These are phyloP conservation scores for Phoma sp. DNA, from an alignment of 2,329 filamentous ascomycete species.

Conservation along the genomic window DNA sequence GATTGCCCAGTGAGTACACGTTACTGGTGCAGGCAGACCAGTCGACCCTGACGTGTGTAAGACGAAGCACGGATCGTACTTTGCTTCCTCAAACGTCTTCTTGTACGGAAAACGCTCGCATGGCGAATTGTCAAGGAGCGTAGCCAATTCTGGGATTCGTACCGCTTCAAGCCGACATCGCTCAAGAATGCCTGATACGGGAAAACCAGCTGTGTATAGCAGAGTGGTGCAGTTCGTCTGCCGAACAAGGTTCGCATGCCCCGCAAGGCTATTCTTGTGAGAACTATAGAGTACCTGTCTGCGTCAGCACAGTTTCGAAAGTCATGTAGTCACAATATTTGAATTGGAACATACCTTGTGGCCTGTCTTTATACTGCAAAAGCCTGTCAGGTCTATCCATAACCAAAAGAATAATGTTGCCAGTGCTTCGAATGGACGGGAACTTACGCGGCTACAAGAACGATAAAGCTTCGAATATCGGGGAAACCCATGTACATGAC, in stretches of 20 bases:
- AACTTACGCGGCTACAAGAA: slow-evolving; percentile 48
- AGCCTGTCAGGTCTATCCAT: background rate
- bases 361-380: slow-evolving; percentile 51
- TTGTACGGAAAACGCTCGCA: slow-evolving; percentile 31
- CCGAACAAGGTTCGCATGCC: slow-evolving; percentile 35
- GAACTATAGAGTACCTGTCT: slow-evolving; percentile 36
- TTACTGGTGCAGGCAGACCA: slow-evolving; percentile 48
- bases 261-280: slow-evolving; percentile 35
- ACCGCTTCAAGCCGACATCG: slow-evolving; percentile 33
- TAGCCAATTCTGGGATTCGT: slow-evolving; percentile 36
- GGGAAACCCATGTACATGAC: slow-evolving; percentile 38
- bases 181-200: slow-evolving; percentile 31
- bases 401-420: background rate
- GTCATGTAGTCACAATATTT: background rate
- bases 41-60: slow-evolving; percentile 51
- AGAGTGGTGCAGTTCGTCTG: slow-evolving; percentile 37
- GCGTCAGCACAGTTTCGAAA: background rate
- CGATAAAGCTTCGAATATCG: slow-evolving; percentile 51
- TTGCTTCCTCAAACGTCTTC: slow-evolving; percentile 41
- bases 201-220: slow-evolving; percentile 33
- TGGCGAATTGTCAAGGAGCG: slow-evolving; percentile 25
- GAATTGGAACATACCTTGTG: slow-evolving; percentile 39
- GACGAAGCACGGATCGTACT: slow-evolving; percentile 41
- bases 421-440: background rate
- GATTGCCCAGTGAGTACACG: slow-evolving; percentile 36